Evolutionary conservation across 2,329 filamentous ascomycete species (phyloP), one percentile per base, ranked within the genome.

Genomic region (Pseudohalonectria lignicola): DNA sequence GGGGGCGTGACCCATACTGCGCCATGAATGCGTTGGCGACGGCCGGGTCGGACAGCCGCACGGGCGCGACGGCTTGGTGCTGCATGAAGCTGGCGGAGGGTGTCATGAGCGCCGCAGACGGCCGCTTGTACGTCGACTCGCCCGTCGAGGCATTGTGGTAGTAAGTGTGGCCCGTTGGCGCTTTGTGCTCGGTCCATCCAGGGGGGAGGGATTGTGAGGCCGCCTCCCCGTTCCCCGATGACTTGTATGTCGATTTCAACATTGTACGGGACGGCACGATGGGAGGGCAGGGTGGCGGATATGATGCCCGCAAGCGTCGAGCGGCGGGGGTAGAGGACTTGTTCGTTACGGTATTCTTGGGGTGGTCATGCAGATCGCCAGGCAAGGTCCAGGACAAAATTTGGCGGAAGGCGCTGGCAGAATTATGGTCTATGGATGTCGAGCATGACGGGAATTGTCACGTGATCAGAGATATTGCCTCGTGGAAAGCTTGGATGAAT

Each of bases 141-240:
- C 92, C 86, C 1, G 85, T 90, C 39, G 73, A 67, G 33, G 78
- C 67, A 62, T 94, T 82, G 64, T 93, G 92, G 61, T 88, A 95
- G 63, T 94, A 95, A 20, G 71, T 71, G 58, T 94, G 87, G 4
- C 86, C 86, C 36, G 82, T 81, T 5, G 87, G 88, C 37, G 88
- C 86, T 60, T 80, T 88, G 62, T 95, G 87, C 59, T 94, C 85
- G n/a, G 83, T 86, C 88, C 88, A 95, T 45, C 86, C 87, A 31
- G 79, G 69, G 20, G 79, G 81, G 1, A 95, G 67, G 26, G 83
- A 76, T 33, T 74, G 67, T 28, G 62, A 54, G 39, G 58, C 54
- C 35, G 57, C 52, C 13, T 61, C 49, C 39, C 57, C 54, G 34
- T 57, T 51, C 12, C 61, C 49, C 9, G 72, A 69, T 17, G 76